Evolutionary conservation across 192 early-diverging fungal species (phyloP).

Genomic region (Coemansia sp.): DNA sequence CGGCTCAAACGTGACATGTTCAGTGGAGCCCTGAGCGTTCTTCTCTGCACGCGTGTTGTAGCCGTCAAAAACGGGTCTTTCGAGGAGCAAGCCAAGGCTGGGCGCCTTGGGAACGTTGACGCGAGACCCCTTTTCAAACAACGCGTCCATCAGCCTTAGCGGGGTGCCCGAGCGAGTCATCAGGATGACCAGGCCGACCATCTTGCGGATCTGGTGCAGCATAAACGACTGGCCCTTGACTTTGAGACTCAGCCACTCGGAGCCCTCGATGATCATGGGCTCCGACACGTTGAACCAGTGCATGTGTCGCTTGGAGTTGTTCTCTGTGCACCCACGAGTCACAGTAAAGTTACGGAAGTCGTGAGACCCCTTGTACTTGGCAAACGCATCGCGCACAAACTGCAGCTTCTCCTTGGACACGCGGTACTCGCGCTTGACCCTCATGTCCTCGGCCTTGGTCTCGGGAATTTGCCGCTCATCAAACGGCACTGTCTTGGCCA

Average conservation of each 20-base stretch:
- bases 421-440: conserved; percentile 61
- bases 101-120: conserved; percentile 98
- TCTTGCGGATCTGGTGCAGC: conserved; percentile 99
- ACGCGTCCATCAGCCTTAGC: conserved; percentile 59
- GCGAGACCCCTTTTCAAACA: conserved; percentile 59
- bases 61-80: conserved; percentile 67
- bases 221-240: conserved; percentile 97
- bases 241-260: conserved; percentile 91
- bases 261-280: conserved; percentile 62
- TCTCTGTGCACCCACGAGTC: conserved; percentile 70
- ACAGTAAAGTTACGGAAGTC: conserved; percentile 97
- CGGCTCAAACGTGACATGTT: conserved; percentile 57
- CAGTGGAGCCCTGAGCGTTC: conserved; percentile 23
- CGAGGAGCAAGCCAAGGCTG: conserved; percentile 82
- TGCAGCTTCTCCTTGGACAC: conserved; percentile 60
- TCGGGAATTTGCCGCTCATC: conserved; percentile 34
- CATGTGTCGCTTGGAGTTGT: conserved; percentile 78
- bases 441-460: conserved; percentile 59
- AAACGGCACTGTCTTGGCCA: conserved; percentile 29
- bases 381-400: conserved; percentile 65
- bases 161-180: conserved; percentile 74
- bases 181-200: conserved; percentile 91
- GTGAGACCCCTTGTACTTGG: conserved; percentile 77
- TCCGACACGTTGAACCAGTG: conserved; percentile 74
- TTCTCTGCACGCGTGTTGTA: conserved; percentile 57